These are phyloP conservation scores for Eucalyptus guilfoylei DNA, from an alignment of 345 rosid genomes.

Conservation along the genomic window DNA sequence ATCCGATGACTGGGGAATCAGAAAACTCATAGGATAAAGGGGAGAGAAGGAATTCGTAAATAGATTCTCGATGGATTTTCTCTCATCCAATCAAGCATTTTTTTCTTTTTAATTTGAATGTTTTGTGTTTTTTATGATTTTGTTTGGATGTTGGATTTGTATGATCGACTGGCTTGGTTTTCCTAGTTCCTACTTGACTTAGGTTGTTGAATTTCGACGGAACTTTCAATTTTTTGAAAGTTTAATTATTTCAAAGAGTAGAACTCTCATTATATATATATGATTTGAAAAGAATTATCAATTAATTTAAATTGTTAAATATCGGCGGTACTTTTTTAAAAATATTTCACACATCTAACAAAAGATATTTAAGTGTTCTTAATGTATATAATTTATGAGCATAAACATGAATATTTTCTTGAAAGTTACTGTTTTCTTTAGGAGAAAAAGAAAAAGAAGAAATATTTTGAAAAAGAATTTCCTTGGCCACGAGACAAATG, in stretches of 20 bases:
- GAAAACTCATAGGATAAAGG: background rate
- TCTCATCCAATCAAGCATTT: background rate
- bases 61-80: background rate
- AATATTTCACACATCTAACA: background rate
- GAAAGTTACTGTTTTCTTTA: too few species aligned
- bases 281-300: background rate
- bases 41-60: background rate
- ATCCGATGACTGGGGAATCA: background rate
- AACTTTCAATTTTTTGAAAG: background rate
- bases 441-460: background rate
- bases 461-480: too few species aligned
- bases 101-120: background rate
- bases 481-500: background rate
- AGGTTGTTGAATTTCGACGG: background rate
- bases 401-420: background rate
- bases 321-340: rapidly evolving
- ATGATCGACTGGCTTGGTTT: background rate
- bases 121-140: background rate
- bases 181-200: background rate
- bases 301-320: background rate
- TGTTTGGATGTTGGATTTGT: background rate
- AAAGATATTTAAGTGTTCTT: background rate
- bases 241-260: background rate
- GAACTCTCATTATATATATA: background rate
- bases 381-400: background rate